Evolutionary conservation across 345 rosid species (phyloP), one percentile per base, ranked within the genome.

Genomic region (Hibiscus mutabilis): DNA sequence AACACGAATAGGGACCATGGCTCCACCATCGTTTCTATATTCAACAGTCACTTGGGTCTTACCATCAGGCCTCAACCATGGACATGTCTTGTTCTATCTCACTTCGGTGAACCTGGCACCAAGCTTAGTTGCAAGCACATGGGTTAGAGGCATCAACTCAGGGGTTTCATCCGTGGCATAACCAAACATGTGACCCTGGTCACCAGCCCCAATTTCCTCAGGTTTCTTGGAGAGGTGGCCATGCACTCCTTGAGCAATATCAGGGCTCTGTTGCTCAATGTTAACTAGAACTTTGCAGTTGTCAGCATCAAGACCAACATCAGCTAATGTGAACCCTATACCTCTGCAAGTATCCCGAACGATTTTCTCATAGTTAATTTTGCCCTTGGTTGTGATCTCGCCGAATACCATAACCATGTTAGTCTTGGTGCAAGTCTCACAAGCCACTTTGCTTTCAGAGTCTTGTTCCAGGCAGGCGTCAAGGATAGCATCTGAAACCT

Each of bases 351-450:
- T 89, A 22, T 85, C 83, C 11, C 95, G 79, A 49, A 89, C 95
- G 27, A 89, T 85, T 72, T 87, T 89, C 84, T 89, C 95, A 42
- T 89, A 86, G 77, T 89, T 76, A 1, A 89, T 86, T 55, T 79
- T 78, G 2, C 87, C 95, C 80, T 87, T 82, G 51, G 95, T 89
- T 0, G 94, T 89, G 85, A 89, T 87, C 87, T 89, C 91, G 66
- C 94, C 94, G 37, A 87, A 89, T 33, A 89, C 94, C 91, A 89
- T 89, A 25, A 89, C 91, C 93, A 89, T 89, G 46, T 89, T 89
- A 13, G 93, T 89, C 85, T 89, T 89, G 78, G 89, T 86, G 56
- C 96, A 89, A 35, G 92, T 89, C 84, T 86, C 96, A 75, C 96
- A 87, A 0, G 96, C 96, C 3, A 90, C 96, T 76, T 90, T 88